Percentiles rank a stretch among this genome's conserved stretches.
Conservation (phyloP, 164 flowering plant genomes). For the Liriodendron chinense region DNA sequence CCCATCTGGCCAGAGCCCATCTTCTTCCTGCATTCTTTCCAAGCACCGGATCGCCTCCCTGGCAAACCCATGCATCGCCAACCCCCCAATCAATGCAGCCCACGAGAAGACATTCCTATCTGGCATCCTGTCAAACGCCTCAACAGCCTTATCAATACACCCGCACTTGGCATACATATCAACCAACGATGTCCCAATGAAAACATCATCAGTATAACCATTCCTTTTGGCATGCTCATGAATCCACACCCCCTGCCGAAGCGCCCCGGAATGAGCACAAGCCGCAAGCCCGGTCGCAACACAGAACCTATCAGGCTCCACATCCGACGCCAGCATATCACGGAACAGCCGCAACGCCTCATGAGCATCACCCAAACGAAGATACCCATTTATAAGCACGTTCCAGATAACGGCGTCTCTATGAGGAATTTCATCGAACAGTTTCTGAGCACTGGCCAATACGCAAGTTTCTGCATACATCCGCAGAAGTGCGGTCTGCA, state of each 20-base stretch:
- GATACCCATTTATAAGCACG: slow-evolving; percentile 33
- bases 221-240: slow-evolving; percentile 30
- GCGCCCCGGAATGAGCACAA: slow-evolving; percentile 41
- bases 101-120: slow-evolving; percentile 37
- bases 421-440: slow-evolving; percentile 35
- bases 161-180: slow-evolving; percentile 60
- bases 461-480: slow-evolving; percentile 23
- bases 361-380: slow-evolving; percentile 15
- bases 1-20: slow-evolving; percentile 40
- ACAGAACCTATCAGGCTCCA: slow-evolving; percentile 32
- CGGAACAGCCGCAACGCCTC: slow-evolving; percentile 29
- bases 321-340: slow-evolving; percentile 24
- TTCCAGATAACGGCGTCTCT: slow-evolving; percentile 35
- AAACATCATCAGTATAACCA: slow-evolving; percentile 19
- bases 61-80: slow-evolving; percentile 36
- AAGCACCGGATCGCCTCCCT: slow-evolving; percentile 27
- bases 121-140: slow-evolving; percentile 35
- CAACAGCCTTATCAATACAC: slow-evolving; percentile 33
- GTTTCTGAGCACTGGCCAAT: slow-evolving; percentile 21
- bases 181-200: slow-evolving; percentile 27
- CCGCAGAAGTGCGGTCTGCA: slow-evolving; percentile 35
- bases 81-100: slow-evolving; percentile 42
- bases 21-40: slow-evolving; percentile 27
- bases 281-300: slow-evolving; percentile 32
- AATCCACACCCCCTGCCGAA: slow-evolving; percentile 38